phyloP scores from a whole-genome alignment of 1,284 basidiomycete genomes.

The Fistulina hepatica region DNA sequence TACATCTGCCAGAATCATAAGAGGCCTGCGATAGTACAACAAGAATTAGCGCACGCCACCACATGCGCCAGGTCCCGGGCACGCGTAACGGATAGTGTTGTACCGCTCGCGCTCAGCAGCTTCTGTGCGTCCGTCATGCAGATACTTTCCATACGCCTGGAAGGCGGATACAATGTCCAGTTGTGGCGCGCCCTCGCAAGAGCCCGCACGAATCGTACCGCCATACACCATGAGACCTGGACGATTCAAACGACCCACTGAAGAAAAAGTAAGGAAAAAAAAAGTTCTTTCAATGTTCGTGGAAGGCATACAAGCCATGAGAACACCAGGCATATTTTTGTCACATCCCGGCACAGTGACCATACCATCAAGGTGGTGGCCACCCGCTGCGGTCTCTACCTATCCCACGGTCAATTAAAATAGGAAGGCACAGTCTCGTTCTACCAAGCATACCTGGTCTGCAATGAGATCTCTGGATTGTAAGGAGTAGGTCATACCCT shows the following conservation, averaged over 20 bases:
- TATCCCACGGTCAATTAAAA: no score
- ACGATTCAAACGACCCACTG: conserved; percentile 86
- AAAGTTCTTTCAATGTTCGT: conserved; percentile 17
- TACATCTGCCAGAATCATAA: conserved; percentile 58
- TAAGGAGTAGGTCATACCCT: conserved; percentile 88
- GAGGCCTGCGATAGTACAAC: conserved; percentile 9
- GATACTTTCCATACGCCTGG: conserved; percentile 88
- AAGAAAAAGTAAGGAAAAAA: conserved; percentile 5
- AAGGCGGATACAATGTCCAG: conserved; percentile 94
- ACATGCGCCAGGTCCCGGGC: conserved; percentile 92
- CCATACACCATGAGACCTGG: conserved; percentile 97
- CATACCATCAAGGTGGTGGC: conserved; percentile 98
- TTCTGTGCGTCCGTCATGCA: conserved; percentile 78
- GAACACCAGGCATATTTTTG: conserved; percentile 96
- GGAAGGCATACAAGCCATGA: conserved; percentile 75
- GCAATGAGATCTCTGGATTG: conserved; percentile 96
- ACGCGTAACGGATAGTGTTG: conserved; percentile 82
- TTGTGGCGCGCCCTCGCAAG: conserved; percentile 69
- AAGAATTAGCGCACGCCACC: conserved; percentile 60
- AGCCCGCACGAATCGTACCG: conserved; percentile 85
- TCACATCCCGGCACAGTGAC: conserved; percentile 94
- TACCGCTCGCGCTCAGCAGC: conserved; percentile 75
- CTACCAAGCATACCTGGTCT: no score
- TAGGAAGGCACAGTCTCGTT: no score
- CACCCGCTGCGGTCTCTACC: conserved; percentile 92